Evolutionary conservation across 192 early-diverging fungal genomes (phyloP).

Genomic region (Linnemannia hyalina): DNA sequence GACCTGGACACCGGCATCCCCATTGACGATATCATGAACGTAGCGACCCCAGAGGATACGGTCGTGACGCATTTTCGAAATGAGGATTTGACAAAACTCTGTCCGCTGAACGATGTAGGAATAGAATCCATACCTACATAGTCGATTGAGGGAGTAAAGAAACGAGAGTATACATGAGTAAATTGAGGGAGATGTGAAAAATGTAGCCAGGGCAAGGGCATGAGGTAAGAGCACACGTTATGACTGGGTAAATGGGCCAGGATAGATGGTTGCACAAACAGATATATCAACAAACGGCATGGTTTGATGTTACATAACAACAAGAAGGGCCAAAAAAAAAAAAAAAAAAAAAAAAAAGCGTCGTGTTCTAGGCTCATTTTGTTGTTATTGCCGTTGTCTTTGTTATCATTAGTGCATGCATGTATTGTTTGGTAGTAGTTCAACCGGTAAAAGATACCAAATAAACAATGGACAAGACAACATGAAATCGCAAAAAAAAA

Average conservation of each 20-base stretch:
- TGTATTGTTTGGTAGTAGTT: neutral
- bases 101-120: constrained; percentile 12
- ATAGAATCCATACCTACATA: constrained; percentile 8
- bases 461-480: neutral
- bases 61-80: neutral
- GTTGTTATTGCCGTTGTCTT: neutral
- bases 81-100: constrained; percentile 12
- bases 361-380: neutral
- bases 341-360: constrained; percentile 1
- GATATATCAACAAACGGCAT: neutral
- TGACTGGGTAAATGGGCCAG: neutral
- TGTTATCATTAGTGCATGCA: neutral
- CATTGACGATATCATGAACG: constrained; percentile 17
- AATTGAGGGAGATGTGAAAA: neutral
- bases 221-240: neutral
- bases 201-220: neutral
- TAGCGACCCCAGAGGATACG: constrained; percentile 11
- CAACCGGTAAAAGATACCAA: neutral
- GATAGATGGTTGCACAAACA: neutral
- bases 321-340: neutral
- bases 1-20: constrained; percentile 9
- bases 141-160: neutral
- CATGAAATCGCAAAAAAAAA: neutral
- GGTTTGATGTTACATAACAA: neutral
- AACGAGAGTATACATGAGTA: neutral